A percentile compares a stretch with the other conserved stretches of the same genome.
Evolutionary conservation across 305 asterid species (phyloP).

Genomic region (Galium porrigens): DNA sequence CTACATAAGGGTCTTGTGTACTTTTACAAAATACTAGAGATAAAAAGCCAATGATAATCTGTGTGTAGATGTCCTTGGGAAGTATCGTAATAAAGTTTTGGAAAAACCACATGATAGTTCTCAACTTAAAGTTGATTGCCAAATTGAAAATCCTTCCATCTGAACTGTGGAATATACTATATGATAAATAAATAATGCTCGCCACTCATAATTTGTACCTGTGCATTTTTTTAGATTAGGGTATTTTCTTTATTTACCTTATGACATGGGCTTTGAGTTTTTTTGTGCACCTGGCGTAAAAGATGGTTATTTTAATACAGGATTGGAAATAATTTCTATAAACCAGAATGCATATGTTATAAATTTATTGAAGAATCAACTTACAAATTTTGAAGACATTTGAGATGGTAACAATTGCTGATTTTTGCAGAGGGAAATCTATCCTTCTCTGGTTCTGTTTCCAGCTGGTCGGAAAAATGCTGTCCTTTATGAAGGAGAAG

Average conservation of each 20-base stretch:
- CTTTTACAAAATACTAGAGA: neutral
- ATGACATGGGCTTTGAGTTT: no score
- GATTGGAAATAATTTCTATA: neutral
- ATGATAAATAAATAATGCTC: neutral
- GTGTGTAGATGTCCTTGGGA: neutral
- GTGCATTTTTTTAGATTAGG: neutral
- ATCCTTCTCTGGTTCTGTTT: constrained; percentile 68
- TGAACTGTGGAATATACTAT: neutral
- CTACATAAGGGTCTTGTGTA: no score
- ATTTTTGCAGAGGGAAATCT: constrained; percentile 65
- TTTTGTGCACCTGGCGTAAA: no score
- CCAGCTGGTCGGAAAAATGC: constrained; percentile 59
- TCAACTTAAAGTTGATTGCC: neutral
- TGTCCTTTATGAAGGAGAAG: constrained; percentile 52
- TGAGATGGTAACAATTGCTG: constrained; percentile 13
- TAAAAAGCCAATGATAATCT: neutral
- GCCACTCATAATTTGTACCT: neutral
- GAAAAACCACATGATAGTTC: neutral
- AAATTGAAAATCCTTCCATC: neutral
- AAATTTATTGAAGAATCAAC: neutral
- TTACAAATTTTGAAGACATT: constrained; percentile 12
- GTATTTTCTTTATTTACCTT: neutral
- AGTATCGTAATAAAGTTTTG: neutral
- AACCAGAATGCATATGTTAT: neutral
- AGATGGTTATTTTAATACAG: no score